These are phyloP conservation scores for Boletus barrowsii DNA, from an alignment of 768 basidiomycete genomes.

Conservation along the genomic window DNA sequence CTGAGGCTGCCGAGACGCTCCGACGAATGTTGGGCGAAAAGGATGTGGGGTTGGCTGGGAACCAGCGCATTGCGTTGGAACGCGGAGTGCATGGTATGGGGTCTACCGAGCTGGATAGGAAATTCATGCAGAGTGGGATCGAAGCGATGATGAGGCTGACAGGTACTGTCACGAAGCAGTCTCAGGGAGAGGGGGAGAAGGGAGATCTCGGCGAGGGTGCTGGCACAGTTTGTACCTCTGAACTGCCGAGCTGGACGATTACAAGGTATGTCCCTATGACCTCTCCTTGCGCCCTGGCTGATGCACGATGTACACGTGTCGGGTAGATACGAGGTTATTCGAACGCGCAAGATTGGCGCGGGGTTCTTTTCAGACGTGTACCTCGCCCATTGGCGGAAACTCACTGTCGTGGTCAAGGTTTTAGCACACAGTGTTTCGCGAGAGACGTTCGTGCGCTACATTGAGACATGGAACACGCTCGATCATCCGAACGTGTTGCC, in stretches of 20 bases:
- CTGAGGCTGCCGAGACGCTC: constrained; percentile 24
- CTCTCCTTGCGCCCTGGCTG: background rate
- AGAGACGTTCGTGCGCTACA: constrained; percentile 65
- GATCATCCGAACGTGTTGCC: constrained; percentile 68
- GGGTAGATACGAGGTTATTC: constrained; percentile 68
- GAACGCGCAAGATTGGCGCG: constrained; percentile 62
- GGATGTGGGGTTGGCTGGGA: background rate
- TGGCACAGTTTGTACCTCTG: constrained; percentile 4
- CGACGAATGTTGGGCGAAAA: constrained; percentile 11
- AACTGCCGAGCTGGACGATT: constrained; percentile 73
- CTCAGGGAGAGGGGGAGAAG: background rate
- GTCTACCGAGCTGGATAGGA: constrained; percentile 40
- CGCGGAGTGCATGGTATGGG: background rate
- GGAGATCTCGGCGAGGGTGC: background rate
- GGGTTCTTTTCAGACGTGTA: constrained; percentile 81
- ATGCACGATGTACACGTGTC: background rate
- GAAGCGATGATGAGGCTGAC: constrained; percentile 68
- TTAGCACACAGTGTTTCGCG: constrained; percentile 59
- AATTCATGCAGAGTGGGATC: constrained; percentile 71
- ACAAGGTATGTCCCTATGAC: constrained; percentile 43
- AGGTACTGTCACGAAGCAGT: constrained; percentile 12
- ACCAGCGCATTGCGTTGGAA: background rate
- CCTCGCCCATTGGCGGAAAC: constrained; percentile 67
- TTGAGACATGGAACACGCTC: constrained; percentile 69
- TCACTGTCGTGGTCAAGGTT: constrained; percentile 70